These are phyloP conservation scores for Candida labiduridarum DNA, from an alignment of 1,139 yeast species.

Conservation along the genomic window DNA sequence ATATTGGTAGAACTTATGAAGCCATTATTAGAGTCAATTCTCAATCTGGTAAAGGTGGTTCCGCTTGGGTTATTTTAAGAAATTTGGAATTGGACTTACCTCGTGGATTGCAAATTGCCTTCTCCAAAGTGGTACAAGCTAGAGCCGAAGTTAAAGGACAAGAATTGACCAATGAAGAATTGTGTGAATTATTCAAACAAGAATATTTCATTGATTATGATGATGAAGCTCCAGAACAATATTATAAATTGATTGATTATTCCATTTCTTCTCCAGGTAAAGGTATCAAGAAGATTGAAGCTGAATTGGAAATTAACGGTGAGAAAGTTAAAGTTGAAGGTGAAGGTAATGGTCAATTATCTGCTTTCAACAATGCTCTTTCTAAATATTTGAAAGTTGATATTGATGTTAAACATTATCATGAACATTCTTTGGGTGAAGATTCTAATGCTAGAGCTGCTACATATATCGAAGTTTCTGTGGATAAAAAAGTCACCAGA, in stretches of 20 bases:
- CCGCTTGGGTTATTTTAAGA: constrained; percentile 53
- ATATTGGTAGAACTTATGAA: constrained; percentile 52
- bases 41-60: constrained; percentile 54
- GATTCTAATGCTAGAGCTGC: constrained; percentile 90
- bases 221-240: constrained; percentile 29
- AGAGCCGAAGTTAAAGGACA: constrained; percentile 46
- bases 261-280: constrained; percentile 37
- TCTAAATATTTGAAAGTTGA: constrained; percentile 54
- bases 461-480: constrained; percentile 73
- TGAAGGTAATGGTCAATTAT: constrained; percentile 51
- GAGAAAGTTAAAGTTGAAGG: constrained; percentile 39
- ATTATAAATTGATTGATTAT: constrained; percentile 55
- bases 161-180: constrained; percentile 48
- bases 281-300: constrained; percentile 36
- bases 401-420: constrained; percentile 79
- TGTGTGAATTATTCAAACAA: constrained; percentile 38
- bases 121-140: constrained; percentile 42
- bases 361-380: constrained; percentile 80
- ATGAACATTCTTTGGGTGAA: constrained; percentile 89
- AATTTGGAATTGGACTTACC: constrained; percentile 52
- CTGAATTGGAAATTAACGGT: constrained; percentile 50
- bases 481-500: constrained; percentile 49
- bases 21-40: constrained; percentile 56
- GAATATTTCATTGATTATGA: constrained; percentile 52
- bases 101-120: constrained; percentile 46